These are phyloP conservation scores for Nemania sp. DNA, from an alignment of 2,329 filamentous ascomycete genomes.

Conservation along the genomic window DNA sequence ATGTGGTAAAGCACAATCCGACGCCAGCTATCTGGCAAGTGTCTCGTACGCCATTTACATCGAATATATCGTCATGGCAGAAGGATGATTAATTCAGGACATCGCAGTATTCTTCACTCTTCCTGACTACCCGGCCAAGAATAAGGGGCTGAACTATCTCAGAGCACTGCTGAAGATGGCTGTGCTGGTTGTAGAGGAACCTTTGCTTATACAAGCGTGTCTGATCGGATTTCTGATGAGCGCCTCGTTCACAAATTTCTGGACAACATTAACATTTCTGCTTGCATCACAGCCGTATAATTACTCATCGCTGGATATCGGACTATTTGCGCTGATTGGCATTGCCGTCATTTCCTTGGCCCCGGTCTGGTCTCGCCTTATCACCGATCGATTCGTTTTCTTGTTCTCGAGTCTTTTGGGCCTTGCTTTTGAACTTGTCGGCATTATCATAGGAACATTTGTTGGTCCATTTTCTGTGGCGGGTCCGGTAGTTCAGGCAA, in stretches of 20 bases:
- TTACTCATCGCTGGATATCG: conserved; percentile 69
- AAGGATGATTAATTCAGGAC: neutral
- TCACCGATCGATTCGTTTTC: conserved; percentile 72
- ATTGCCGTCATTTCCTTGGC: conserved; percentile 68
- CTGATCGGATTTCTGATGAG: conserved; percentile 43
- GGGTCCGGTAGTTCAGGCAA: conserved; percentile 69
- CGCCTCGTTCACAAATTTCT: conserved; percentile 64
- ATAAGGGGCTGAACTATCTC: conserved; percentile 62
- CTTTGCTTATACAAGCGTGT: conserved; percentile 66
- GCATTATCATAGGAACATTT: conserved; percentile 69
- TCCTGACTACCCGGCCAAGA: conserved; percentile 70
- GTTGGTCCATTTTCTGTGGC: conserved; percentile 67
- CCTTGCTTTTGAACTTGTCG: conserved; percentile 59
- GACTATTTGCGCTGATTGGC: conserved; percentile 78
- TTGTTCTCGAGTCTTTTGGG: conserved; percentile 69
- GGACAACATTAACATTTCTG: conserved; percentile 80
- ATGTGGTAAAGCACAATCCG: neutral
- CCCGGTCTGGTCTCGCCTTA: conserved; percentile 68
- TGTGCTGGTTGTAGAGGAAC: conserved; percentile 59
- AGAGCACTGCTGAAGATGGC: conserved; percentile 62
- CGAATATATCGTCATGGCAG: neutral
- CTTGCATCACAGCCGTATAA: conserved; percentile 70
- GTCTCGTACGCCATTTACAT: neutral
- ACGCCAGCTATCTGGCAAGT: neutral
- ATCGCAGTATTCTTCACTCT: conserved; percentile 62